phyloP scores from a whole-genome alignment of 2,329 filamentous ascomycete genomes.

The Ceratocystis harringtonii region DNA sequence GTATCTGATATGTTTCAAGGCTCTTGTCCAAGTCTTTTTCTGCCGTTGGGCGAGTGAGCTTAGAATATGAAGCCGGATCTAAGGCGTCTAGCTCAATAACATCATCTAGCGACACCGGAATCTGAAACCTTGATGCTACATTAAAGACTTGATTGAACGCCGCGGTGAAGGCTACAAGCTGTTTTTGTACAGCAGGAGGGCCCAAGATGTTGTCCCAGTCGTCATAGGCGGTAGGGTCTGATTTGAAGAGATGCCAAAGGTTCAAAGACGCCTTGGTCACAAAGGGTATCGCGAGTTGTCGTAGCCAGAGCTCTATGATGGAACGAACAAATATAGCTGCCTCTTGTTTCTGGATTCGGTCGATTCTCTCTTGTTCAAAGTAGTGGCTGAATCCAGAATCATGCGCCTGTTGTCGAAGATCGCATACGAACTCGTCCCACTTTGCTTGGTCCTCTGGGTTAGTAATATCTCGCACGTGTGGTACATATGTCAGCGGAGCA shows the following conservation, averaged over 20 bases:
- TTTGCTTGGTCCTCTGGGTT: slow-evolving; percentile 31
- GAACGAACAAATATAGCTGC: slow-evolving; percentile 9
- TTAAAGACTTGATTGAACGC: slow-evolving; percentile 43
- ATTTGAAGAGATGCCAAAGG: slow-evolving; percentile 7
- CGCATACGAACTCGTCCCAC: slow-evolving; percentile 9
- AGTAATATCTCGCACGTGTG: slow-evolving; percentile 42
- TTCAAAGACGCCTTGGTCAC: slow-evolving; percentile 7
- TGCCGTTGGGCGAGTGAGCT: not conserved
- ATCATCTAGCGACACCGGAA: slow-evolving; percentile 34
- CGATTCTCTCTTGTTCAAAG: slow-evolving; percentile 13
- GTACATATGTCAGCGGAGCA: slow-evolving; percentile 45
- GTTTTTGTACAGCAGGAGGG: not conserved
- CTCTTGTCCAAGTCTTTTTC: slow-evolving; percentile 21
- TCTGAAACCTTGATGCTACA: slow-evolving; percentile 22
- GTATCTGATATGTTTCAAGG: slow-evolving; percentile 39
- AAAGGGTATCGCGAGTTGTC: slow-evolving; percentile 32
- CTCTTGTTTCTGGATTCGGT: slow-evolving; percentile 13
- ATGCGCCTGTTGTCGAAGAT: slow-evolving; percentile 13
- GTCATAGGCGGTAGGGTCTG: not conserved
- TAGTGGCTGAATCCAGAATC: slow-evolving; percentile 13
- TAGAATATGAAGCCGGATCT: slow-evolving; percentile 8
- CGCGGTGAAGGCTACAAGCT: slow-evolving; percentile 30
- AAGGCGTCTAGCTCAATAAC: slow-evolving; percentile 29
- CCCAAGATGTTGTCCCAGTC: slow-evolving; percentile 10
- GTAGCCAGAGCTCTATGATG: slow-evolving; percentile 35